Percentiles rank a stretch among this genome's conserved stretches.
Evolutionary conservation across 257 asterid genomes (phyloP).

Genomic region (Lantana camara): DNA sequence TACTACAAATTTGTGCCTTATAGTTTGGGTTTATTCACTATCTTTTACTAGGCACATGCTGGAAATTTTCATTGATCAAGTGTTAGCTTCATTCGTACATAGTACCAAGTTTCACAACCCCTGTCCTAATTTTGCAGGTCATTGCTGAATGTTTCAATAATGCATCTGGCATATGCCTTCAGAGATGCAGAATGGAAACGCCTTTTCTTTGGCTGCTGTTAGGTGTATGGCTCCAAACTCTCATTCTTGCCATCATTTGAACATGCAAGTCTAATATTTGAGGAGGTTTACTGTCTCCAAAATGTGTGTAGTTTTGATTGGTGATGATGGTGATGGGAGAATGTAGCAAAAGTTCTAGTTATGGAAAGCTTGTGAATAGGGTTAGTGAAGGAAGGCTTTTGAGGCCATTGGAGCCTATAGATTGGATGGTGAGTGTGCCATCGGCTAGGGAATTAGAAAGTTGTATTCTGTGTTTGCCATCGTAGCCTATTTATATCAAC

Average conservation of each 20-base stretch:
- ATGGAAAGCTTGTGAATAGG: conserved; percentile 31
- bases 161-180: conserved; percentile 17
- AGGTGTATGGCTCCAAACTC: not conserved
- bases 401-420: conserved; percentile 2
- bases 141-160: not conserved
- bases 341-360: conserved; percentile 28
- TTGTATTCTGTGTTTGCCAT: conserved; percentile 23
- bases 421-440: conserved; percentile 20
- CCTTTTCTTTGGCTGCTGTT: not conserved
- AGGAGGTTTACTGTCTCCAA: conserved; percentile 20
- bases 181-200: conserved; percentile 1
- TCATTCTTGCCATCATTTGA: conserved; percentile 24
- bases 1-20: not conserved
- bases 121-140: conserved; percentile 15
- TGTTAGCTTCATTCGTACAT: too few species aligned
- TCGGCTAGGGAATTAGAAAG: conserved; percentile 7
- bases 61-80: too few species aligned
- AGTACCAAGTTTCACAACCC: not conserved
- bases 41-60: too few species aligned
- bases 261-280: conserved; percentile 5
- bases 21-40: not conserved
- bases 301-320: conserved; percentile 26
- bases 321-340: conserved; percentile 36
- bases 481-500: too few species aligned
- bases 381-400: conserved; percentile 10